phyloP scores from a whole-genome alignment of 768 basidiomycete species.

The Hygrophoropsis aurantiaca region DNA sequence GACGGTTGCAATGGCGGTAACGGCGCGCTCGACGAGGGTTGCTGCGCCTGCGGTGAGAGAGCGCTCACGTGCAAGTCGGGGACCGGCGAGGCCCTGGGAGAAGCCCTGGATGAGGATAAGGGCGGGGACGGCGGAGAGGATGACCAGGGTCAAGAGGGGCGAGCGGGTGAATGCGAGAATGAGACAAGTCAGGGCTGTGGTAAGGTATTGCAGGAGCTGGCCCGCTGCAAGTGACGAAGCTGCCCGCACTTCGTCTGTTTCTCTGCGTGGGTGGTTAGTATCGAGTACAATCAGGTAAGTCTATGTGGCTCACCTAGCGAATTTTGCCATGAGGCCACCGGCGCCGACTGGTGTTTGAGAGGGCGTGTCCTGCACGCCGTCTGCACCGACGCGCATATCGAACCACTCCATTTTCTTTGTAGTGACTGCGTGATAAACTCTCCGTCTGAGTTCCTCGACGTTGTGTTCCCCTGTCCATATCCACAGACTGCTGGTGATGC shows the following conservation, averaged over 20 bases:
- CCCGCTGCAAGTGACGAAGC: conserved; percentile 83
- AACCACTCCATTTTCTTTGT: conserved; percentile 87
- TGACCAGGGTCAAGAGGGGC: conserved; percentile 84
- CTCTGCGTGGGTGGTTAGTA: conserved; percentile 46
- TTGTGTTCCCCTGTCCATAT: conserved; percentile 85
- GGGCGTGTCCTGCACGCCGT: conserved; percentile 36
- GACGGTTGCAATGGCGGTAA: conserved; percentile 80
- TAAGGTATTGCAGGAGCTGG: conserved; percentile 75
- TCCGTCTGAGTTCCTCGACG: conserved; percentile 61
- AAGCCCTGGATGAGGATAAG: conserved; percentile 74
- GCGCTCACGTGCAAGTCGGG: conserved; percentile 69
- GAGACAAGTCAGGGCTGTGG: conserved; percentile 77
- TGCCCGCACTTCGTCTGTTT: conserved; percentile 90
- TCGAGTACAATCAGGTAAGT: not conserved
- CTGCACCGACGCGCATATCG: conserved; percentile 71
- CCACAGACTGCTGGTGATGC: conserved; percentile 79
- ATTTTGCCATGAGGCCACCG: conserved; percentile 92
- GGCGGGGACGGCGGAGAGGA: conserved; percentile 85
- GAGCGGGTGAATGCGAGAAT: conserved; percentile 80
- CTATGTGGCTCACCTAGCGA: conserved; percentile 59
- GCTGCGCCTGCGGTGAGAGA: conserved; percentile 67
- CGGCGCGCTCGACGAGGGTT: conserved; percentile 75
- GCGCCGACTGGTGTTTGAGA: conserved; percentile 66
- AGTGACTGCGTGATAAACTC: conserved; percentile 68
- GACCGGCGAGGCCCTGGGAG: conserved; percentile 68